phyloP scores from a whole-genome alignment of 2,329 filamentous ascomycete species.

The Fusarium aywerte region DNA sequence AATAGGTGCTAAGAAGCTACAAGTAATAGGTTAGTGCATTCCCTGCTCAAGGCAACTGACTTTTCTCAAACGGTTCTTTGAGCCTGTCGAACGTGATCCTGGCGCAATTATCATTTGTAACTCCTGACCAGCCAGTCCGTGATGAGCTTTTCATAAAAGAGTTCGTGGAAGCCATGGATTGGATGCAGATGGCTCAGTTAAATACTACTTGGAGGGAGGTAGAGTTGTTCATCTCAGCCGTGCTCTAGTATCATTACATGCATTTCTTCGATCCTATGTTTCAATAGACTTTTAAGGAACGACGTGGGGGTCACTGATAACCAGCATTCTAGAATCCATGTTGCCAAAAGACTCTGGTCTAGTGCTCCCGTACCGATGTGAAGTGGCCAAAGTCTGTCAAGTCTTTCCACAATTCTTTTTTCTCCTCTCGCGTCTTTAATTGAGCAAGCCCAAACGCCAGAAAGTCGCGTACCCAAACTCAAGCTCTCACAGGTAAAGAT shows the following conservation, averaged over 20 bases:
- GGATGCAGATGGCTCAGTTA: conserved; percentile 45
- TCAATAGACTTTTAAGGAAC: too few species aligned
- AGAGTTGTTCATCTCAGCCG: conserved; percentile 33
- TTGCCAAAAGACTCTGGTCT: too few species aligned
- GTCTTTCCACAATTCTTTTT: rapidly evolving
- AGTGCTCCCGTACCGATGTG: too few species aligned
- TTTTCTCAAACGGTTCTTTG: conserved; percentile 47
- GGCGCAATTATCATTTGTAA: conserved; percentile 46
- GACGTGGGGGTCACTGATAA: too few species aligned
- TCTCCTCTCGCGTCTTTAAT: background rate
- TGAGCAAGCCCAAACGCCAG: background rate
- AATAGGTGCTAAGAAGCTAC: too few species aligned
- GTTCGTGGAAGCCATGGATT: conserved; percentile 48
- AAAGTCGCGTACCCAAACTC: background rate
- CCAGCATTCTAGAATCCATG: too few species aligned
- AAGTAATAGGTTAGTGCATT: too few species aligned
- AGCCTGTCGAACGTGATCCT: conserved; percentile 31
- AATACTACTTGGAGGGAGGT: conserved; percentile 48
- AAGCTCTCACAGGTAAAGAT: conserved; percentile 11
- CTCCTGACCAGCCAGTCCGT: conserved; percentile 44
- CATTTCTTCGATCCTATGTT: background rate
- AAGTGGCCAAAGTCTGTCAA: background rate
- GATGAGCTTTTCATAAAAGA: conserved; percentile 45
- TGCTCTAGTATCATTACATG: background rate
- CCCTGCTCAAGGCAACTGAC: too few species aligned